Conservation (phyloP, 352 stramenopile species). For the Thalassiosira oceanica region DNA sequence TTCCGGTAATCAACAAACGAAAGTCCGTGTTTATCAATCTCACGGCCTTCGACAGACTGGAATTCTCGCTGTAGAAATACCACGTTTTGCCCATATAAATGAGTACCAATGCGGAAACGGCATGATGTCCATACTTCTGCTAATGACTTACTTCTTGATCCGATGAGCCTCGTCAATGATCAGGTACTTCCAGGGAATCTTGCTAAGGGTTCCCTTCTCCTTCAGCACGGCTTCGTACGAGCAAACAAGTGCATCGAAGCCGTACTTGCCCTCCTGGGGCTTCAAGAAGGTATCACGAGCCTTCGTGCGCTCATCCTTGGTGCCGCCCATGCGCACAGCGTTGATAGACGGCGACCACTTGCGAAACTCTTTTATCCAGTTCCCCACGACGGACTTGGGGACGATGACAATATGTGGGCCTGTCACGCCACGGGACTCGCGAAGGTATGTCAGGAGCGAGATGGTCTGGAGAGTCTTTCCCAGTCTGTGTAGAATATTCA, state of each 20-base stretch:
- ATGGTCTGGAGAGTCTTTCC: slow-evolving; percentile 99
- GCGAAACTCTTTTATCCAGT: slow-evolving; percentile 98
- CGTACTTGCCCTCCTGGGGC: slow-evolving; percentile 74
- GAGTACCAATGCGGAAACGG: no score
- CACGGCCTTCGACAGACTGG: slow-evolving; percentile 67
- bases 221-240: slow-evolving; percentile 93
- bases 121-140: no score
- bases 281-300: slow-evolving; percentile 83
- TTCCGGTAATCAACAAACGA: slow-evolving; percentile 89
- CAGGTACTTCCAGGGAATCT: slow-evolving; percentile 96
- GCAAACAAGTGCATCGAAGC: slow-evolving; percentile 92
- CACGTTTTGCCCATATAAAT: no score
- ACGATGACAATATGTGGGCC: slow-evolving; percentile 94
- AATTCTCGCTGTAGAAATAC: no score
- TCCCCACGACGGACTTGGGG: slow-evolving; percentile 97
- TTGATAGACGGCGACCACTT: slow-evolving; percentile 93
- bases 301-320: slow-evolving; percentile 87
- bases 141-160: slow-evolving; percentile 99
- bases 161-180: slow-evolving; percentile 98
- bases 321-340: slow-evolving; percentile 94
- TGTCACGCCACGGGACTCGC: slow-evolving; percentile 49
- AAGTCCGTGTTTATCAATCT: slow-evolving; percentile 80
- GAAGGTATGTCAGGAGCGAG: slow-evolving; percentile 88
- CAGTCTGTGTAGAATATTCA: no score
- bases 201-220: slow-evolving; percentile 82